Evolutionary conservation across 345 rosid species (phyloP), one percentile per base, ranked within the genome.

Genomic region (Acer negundo): DNA sequence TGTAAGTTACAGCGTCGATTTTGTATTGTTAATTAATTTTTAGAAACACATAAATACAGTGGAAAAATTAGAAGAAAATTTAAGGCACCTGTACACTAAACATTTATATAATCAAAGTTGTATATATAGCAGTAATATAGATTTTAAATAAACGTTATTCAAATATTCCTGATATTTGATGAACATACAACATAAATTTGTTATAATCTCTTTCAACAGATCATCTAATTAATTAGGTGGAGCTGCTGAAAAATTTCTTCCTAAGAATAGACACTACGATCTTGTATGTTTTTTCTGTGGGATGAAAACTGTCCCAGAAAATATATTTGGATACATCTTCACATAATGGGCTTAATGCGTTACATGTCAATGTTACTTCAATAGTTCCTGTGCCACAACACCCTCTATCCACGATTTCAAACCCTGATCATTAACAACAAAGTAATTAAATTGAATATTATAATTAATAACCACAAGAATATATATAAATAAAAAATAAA

Each of bases 271-370:
- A 13, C 47, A 69, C 70, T 6, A 87, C 19, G 56, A 67, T 65
- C 77, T 62, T 75, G 72, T 85, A 76, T 10, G 80, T 73, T 75
- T 69, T 82, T 64, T 89, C 85, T 0, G 84, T 75, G 0, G 90
- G 91, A 80, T 89, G 90, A 9, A 7, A 68, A 10, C 62, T 24
- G 69, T 82, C 85, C 85, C 82, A 82, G 20, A 79, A 82, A 42
- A 76, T 78, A 58, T 67, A 73, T 3, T 31, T 28, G 0, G 80
- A 74, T 2, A 19, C 51, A 75, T 84, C 55, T 0, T 23, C 1
- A 26, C 82, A 84, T 19, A 59, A 2, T 2, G 0, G 24, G 26
- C 26, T 20, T 24, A 19, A 19, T 20, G 0, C 22, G 12, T 59
- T 59, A 59, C 63, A 59, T 59, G 63, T 20, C 63, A 20, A n/a